Percentiles rank a stretch among this genome's conserved stretches.
phyloP scores from a whole-genome alignment of 2,329 filamentous ascomycete genomes.

The Pseudodiploospora longispora region DNA sequence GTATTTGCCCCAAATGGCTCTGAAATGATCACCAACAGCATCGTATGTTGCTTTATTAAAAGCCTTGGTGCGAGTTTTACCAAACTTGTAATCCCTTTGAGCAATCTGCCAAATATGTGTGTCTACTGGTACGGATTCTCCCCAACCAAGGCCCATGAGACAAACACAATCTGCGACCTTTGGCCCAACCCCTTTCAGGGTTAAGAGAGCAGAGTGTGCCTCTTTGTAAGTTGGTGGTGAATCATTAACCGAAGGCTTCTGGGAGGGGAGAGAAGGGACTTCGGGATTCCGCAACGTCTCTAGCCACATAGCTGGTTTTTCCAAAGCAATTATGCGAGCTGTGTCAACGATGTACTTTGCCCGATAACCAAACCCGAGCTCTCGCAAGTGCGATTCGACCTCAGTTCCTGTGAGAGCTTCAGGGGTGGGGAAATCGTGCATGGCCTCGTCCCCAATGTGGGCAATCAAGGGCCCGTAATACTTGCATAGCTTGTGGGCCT shows the following conservation, averaged over 20 bases:
- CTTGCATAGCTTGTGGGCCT: constrained; percentile 78
- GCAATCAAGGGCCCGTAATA: constrained; percentile 77
- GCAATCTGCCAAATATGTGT: constrained; percentile 99
- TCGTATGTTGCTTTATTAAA: constrained; percentile 85
- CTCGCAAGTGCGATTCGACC: constrained; percentile 74
- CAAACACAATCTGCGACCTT: constrained; percentile 97
- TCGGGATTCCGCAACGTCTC: constrained; percentile 70
- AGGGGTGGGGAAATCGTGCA: constrained; percentile 82
- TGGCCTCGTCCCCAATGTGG: constrained; percentile 58
- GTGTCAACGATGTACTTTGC: constrained; percentile 89
- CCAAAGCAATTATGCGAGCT: constrained; percentile 61
- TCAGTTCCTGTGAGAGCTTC: constrained; percentile 60
- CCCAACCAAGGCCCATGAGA: constrained; percentile 93
- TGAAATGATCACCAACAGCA: constrained; percentile 83
- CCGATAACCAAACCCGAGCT: constrained; percentile 87
- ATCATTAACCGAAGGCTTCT: constrained; percentile 32
- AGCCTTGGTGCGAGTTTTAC: constrained; percentile 74
- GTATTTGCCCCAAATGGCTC: constrained; percentile 81
- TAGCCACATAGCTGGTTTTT: constrained; percentile 68
- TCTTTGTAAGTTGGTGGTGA: constrained; percentile 57
- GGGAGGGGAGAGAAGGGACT: constrained; percentile 45
- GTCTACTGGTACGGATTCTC: constrained; percentile 89
- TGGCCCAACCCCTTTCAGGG: constrained; percentile 81
- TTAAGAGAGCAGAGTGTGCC: constrained; percentile 73
- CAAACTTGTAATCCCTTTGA: constrained; percentile 89